Percentiles rank a stretch among this genome's conserved stretches.
phyloP scores from a whole-genome alignment of 768 basidiomycete genomes.

The Tubosaeta sp. region DNA sequence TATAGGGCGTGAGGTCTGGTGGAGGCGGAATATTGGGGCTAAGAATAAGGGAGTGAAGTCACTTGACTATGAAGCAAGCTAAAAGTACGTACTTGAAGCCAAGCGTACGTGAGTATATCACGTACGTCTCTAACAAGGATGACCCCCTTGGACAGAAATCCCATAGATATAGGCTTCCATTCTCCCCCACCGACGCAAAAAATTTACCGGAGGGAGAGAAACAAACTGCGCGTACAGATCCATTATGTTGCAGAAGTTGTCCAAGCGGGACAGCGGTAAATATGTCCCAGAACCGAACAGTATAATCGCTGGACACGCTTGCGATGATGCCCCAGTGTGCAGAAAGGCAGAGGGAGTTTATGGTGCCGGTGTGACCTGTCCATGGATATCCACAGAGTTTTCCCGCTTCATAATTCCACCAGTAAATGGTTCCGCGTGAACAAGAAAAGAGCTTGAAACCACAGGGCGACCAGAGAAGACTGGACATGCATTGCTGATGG shows the following conservation, averaged over 20 bases:
- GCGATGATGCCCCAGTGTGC: neutral
- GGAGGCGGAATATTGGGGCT: neutral
- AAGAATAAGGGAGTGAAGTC: neutral
- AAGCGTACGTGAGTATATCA: too few species aligned
- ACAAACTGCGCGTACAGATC: neutral
- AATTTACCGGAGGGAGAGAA: constrained; percentile 9
- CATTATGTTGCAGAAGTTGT: neutral
- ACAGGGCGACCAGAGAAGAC: constrained; percentile 5
- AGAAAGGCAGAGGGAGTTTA: neutral
- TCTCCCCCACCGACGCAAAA: neutral
- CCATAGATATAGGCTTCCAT: constrained; percentile 1
- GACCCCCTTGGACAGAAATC: neutral
- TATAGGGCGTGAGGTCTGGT: constrained; percentile 9
- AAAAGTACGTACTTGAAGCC: too few species aligned
- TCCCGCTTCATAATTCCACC: neutral
- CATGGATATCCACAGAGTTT: constrained; percentile 3
- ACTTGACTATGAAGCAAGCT: too few species aligned
- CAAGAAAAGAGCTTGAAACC: neutral
- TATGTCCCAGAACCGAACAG: constrained; percentile 3
- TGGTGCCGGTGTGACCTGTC: constrained; percentile 7
- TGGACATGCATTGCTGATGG: neutral
- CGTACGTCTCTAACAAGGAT: too few species aligned
- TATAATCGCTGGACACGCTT: neutral
- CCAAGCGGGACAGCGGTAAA: neutral
- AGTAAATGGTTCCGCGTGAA: neutral